Evolutionary conservation across 2,329 filamentous ascomycete genomes (phyloP), one percentile per base, ranked within the genome.

Genomic region (Plectosphaerella cucumerina): DNA sequence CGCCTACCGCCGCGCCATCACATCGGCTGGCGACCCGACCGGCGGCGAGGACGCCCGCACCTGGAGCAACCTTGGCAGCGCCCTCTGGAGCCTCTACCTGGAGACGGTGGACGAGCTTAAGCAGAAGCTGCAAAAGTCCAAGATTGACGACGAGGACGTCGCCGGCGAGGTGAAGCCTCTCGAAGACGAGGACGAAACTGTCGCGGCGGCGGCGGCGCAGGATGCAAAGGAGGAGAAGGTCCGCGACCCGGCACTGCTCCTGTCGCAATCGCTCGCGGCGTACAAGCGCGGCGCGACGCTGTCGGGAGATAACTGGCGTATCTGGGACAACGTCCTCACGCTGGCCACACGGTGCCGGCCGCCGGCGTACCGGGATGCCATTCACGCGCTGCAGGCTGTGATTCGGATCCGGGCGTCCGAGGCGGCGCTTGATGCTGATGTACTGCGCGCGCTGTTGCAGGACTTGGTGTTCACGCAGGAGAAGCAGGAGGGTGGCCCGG

Each of bases 321-420:
- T 99, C 66, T 97, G 93, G 93, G 90, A 96, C 65, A 99, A 99
- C 61, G 87, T 97, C 15, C 81, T 99, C 51, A 94, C 91, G 0
- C 85, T 97, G 20, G 87, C 89, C 0, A 83, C 89, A 0, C 88
- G 90, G 2, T 80, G 94, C 23, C 78, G 77, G 1, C 92, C 93
- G 0, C 86, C 89, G 0, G 83, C 87, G 1, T 85, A 90, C 62
- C 67, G 75, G 1, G 90, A 97, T 55, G 82, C 96, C 47, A 73
- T 96, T 31, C 76, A 86, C 5, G 90, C 90, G 0, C 79, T 94
- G 53, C 81, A 80, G 39, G 83, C 86, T 54, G 78, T 97, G 48
- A 82, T 96, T 49, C 83, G 87, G 21, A 82, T 97, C 37, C 84
- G 89, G 39, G 78, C 84, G 41, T 86, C 87, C 5, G 94, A 99